Evolutionary conservation across 2,329 filamentous ascomycete genomes (phyloP), one percentile per base, ranked within the genome.

Genomic region (Epichloe elymi): DNA sequence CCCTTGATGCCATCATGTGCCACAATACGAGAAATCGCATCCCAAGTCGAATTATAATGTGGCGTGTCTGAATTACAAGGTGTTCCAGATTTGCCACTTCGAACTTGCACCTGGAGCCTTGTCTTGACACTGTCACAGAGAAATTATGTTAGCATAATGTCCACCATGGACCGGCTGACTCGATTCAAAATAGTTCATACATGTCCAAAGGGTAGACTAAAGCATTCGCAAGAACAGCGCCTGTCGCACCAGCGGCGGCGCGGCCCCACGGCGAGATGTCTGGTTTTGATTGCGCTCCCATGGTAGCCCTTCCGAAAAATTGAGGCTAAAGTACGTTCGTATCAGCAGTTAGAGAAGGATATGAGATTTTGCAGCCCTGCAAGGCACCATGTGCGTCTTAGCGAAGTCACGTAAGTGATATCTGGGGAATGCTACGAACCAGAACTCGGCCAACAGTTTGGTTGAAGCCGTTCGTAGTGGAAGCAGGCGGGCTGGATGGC

Each of bases 181-280:
- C 12, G 15, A 12, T 35, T 15, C 43, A 17, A 12, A 15, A 36
- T 15, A 42, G 26, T 47, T 71, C 86, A 74, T 74, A 95, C 90
- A 98, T 90, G 70, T 98, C 93, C 54, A 98, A 76, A 45, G 93
- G 93, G 69, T 98, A 98, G 52, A 97, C 91, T 56, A 96, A 72
- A 43, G 90, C 86, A 74, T 98, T 98, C 53, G 93, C 93, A 53
- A 98, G 76, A 38, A 97, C 88, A 45, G 93, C 93, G 55, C 93
- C 93, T 19, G 88, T 87, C 49, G 93, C 88, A 61, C 93, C 93
- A 56, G 93, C 91, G 58, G 95, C 82, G 50, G 93, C 93, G 64
- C 85, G 84, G 50, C 90, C 91, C 91, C 91, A 97, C 50, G 93
- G 87, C 41, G 93, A 89, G 53, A 97, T 79, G 58, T 74, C 74